Base-by-base conservation (phyloP, 768 basidiomycete species). In the Boletellus ananiceps region DNA sequence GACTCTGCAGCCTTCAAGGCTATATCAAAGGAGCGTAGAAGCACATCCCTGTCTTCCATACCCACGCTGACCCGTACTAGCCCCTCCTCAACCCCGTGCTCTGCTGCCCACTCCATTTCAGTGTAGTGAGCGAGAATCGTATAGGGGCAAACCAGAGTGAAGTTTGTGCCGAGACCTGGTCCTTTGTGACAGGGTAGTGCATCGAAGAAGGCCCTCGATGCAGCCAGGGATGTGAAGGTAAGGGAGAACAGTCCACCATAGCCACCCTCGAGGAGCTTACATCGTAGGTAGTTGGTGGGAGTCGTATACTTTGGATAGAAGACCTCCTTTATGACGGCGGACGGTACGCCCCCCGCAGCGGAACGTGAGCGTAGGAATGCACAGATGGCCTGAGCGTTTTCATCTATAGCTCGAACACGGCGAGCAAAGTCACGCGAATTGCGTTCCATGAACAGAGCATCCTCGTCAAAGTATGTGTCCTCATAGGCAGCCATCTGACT, bases 401-500 rank as follows among this genome's bases (percentile, higher is more conserved):
- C 65, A 66, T 98, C 91, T 67, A 95, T 91, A 46, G 73, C 65
- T 47, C 74, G 74, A 56, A 93, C 78, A 47, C 95, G 89, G 8
- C 71, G 74, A 44, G 76, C 70, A 73, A 95, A 97, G 70, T 96
- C 85, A 44, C 95, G 89, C 15, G 95, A 98, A 70, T 99, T 99
- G 57, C 94, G 88, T 65, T 99, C 95, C 88, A 99, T 88, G 75
- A 84, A 95, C 48, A 97, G 82, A 36, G 90, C 93, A 61, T 99
- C 95, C 65, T 93, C 89, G 60, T 81, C 77, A 57, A 86, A 97
- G 71, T 91, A 97, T 19, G 73, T 71, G 63, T 99, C 94, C 64
- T 95, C 90, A 66, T 83, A 97, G 6, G 65, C 71, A 8, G 69
- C 60, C 59, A 92, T 72, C 40, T 81, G 69, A 0, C 70, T 60